Conservation (phyloP, 768 basidiomycete genomes). For the Paxillus involutus region DNA sequence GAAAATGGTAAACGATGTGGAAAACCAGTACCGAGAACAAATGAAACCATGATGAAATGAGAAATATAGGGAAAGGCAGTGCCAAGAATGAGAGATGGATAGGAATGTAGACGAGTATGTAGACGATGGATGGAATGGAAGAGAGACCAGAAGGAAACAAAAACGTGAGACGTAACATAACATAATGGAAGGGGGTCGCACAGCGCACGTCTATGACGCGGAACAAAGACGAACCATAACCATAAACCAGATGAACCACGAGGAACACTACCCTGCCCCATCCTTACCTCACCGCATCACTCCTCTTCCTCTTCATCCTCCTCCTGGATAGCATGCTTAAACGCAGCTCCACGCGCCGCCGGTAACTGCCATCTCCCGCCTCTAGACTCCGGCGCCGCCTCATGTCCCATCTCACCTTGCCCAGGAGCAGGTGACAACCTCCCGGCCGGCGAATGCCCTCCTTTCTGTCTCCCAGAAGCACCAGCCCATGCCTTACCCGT, state of each 20-base stretch:
- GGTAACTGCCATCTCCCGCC: slow-evolving; percentile 71
- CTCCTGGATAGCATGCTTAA: slow-evolving; percentile 73
- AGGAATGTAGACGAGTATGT: slow-evolving; percentile 9
- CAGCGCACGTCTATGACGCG: slow-evolving; percentile 11
- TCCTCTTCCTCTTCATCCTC: slow-evolving; percentile 87
- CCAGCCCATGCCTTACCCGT: slow-evolving; percentile 29
- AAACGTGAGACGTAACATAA: neutral
- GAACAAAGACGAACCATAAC: slow-evolving; percentile 9
- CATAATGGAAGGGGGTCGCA: slow-evolving; percentile 3
- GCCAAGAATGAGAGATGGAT: slow-evolving; percentile 8
- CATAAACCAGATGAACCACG: slow-evolving; percentile 6
- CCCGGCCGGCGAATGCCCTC: slow-evolving; percentile 60
- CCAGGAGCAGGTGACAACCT: slow-evolving; percentile 58
- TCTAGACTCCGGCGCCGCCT: slow-evolving; percentile 45
- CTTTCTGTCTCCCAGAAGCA: slow-evolving; percentile 40
- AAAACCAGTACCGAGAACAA: slow-evolving; percentile 23
- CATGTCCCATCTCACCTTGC: slow-evolving; percentile 43
- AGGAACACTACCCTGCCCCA: slow-evolving; percentile 3
- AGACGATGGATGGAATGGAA: neutral
- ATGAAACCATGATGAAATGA: slow-evolving; percentile 6
- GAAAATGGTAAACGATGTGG: slow-evolving; percentile 1
- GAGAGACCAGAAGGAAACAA: neutral
- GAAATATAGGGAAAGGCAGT: neutral
- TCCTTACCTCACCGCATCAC: slow-evolving; percentile 8
- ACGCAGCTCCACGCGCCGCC: slow-evolving; percentile 65